phyloP scores from a whole-genome alignment of 768 basidiomycete genomes.

The Pisolithus sp. region DNA sequence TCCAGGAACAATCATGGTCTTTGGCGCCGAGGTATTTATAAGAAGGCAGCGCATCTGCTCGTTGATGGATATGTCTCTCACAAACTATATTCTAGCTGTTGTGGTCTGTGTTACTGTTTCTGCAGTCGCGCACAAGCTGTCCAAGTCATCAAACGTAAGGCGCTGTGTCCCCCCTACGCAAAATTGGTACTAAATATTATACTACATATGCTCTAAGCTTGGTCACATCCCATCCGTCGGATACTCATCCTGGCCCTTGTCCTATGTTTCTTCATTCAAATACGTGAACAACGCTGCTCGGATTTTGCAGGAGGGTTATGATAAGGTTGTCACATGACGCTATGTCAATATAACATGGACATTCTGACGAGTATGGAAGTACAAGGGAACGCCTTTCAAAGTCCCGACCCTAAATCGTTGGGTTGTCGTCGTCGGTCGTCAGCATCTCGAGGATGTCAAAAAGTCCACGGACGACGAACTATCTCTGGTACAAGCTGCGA shows the following conservation, averaged over 20 bases:
- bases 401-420: slow-evolving; percentile 27
- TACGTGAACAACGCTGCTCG: slow-evolving; percentile 11
- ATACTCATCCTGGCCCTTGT: no score
- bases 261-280: slow-evolving; percentile 11
- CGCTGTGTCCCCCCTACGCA: neutral
- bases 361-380: slow-evolving; percentile 9
- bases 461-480: slow-evolving; percentile 33
- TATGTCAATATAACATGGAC: neutral
- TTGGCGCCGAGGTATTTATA: no score
- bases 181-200: no score
- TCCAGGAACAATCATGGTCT: no score
- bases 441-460: slow-evolving; percentile 35
- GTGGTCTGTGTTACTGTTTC: neutral
- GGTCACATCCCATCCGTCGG: no score
- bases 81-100: neutral
- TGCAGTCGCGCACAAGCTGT: neutral
- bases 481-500: slow-evolving; percentile 25
- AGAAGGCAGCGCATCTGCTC: no score
- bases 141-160: neutral
- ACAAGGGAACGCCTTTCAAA: slow-evolving; percentile 27
- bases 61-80: neutral
- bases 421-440: slow-evolving; percentile 31
- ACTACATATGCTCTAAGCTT: no score
- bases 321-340: no score
- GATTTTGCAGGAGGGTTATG: slow-evolving; percentile 27